Evolutionary conservation across 371 early-diverging fungal genomes (phyloP).

Genomic region (Mucor irregularis): DNA sequence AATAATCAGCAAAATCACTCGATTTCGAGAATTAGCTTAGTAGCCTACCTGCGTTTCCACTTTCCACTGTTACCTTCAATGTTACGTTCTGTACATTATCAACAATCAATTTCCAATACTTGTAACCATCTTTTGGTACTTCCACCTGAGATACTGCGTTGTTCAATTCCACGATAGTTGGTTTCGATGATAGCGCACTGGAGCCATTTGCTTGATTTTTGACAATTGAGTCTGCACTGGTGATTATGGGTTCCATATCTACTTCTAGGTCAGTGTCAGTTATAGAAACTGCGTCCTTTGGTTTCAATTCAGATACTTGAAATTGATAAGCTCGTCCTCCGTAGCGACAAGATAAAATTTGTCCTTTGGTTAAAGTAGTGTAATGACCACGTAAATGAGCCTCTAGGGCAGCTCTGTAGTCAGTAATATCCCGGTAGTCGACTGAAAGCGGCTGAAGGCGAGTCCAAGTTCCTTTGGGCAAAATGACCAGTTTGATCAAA

Average conservation of each 20-base stretch:
- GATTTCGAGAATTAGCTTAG: too few relatives aligned
- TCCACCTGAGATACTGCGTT: background rate
- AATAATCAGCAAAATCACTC: background rate
- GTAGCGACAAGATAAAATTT: constrained; percentile 63
- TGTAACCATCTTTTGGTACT: constrained; percentile 23
- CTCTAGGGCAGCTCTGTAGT: constrained; percentile 76
- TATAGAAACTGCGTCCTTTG: constrained; percentile 63
- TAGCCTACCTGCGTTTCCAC: constrained; percentile 50
- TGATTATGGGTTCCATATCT: constrained; percentile 67
- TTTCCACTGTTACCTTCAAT: constrained; percentile 12
- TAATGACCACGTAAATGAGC: constrained; percentile 73
- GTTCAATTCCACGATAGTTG: background rate
- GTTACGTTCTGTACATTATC: constrained; percentile 1
- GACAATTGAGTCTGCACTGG: background rate
- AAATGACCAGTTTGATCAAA: constrained; percentile 46
- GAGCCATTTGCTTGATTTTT: constrained; percentile 9
- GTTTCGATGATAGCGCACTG: too few relatives aligned
- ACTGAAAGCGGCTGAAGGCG: constrained; percentile 63
- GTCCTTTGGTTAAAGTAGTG: constrained; percentile 72
- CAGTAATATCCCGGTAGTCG: constrained; percentile 63
- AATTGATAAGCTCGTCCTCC: constrained; percentile 58
- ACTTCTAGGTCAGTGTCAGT: constrained; percentile 87
- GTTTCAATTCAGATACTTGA: constrained; percentile 69
- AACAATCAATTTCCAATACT: constrained; percentile 34
- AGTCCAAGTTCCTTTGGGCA: constrained; percentile 75